phyloP scores from a whole-genome alignment of 331 rosid species.

The Telfairia occidentalis region DNA sequence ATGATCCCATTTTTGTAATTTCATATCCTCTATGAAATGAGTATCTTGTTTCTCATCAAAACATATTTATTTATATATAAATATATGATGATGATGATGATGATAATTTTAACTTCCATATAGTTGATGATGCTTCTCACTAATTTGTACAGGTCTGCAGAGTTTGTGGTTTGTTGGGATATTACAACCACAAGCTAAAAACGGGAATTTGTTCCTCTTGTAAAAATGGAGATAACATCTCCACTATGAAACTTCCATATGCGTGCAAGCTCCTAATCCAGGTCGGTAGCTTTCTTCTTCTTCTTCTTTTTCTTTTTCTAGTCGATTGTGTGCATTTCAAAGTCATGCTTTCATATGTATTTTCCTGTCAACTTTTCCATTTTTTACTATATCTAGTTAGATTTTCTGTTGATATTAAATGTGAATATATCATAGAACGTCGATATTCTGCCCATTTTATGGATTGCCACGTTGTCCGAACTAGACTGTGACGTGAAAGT shows the following conservation, averaged over 20 bases:
- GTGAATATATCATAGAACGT: neutral
- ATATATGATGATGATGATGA: no score
- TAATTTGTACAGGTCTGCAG: slow-evolving; percentile 57
- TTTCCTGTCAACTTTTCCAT: neutral
- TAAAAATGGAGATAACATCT: slow-evolving; percentile 67
- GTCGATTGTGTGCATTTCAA: neutral
- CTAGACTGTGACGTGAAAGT: neutral
- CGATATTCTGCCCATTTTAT: neutral
- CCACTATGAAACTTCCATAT: slow-evolving; percentile 74
- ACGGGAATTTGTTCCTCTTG: slow-evolving; percentile 77
- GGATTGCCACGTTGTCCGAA: neutral
- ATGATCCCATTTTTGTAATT: no score
- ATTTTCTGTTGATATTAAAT: neutral
- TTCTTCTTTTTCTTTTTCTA: neutral
- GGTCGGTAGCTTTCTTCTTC: slow-evolving; percentile 23
- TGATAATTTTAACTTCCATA: no score
- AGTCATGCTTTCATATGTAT: neutral
- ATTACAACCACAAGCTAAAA: slow-evolving; percentile 72
- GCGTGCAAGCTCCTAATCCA: slow-evolving; percentile 95
- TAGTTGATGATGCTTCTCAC: slow-evolving; percentile 5
- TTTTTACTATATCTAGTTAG: neutral
- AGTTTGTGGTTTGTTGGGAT: slow-evolving; percentile 77
- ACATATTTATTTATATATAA: no score
- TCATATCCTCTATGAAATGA: no score
- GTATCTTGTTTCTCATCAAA: no score